phyloP scores from a whole-genome alignment of 2,329 filamentous ascomycete genomes.

The Orbilia quercus region DNA sequence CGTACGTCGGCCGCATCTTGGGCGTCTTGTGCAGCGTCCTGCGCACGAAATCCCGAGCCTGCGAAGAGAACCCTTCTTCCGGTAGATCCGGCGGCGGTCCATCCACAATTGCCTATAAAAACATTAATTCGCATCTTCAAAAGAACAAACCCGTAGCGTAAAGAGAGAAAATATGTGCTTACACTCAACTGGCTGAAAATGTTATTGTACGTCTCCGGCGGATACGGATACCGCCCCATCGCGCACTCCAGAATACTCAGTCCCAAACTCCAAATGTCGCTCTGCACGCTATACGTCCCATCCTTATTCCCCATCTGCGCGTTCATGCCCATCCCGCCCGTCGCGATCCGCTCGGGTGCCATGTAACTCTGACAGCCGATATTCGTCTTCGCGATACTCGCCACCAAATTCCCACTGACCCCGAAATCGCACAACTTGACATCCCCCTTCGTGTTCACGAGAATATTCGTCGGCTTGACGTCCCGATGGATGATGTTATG shows the following conservation, averaged over 20 bases:
- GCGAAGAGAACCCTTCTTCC: slow-evolving; percentile 78
- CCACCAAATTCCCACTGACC: slow-evolving; percentile 94
- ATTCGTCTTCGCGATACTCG: slow-evolving; percentile 97
- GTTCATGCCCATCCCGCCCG: slow-evolving; percentile 79
- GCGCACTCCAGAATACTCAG: slow-evolving; percentile 96
- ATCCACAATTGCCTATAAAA: slow-evolving; percentile 89
- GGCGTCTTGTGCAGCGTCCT: slow-evolving; percentile 93
- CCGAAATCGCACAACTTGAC: slow-evolving; percentile 99
- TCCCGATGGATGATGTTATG: slow-evolving; percentile 99
- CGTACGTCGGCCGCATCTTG: slow-evolving; percentile 90
- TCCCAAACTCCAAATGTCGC: slow-evolving; percentile 96
- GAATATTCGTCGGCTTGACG: slow-evolving; percentile 98
- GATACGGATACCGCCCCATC: slow-evolving; percentile 93
- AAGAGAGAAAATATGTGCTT: slow-evolving; percentile 65
- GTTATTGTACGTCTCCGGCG: slow-evolving; percentile 95
- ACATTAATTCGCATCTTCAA: slow-evolving; percentile 4
- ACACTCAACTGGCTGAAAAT: slow-evolving; percentile 98
- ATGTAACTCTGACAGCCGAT: slow-evolving; percentile 99
- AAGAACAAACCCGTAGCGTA: too few relatives aligned
- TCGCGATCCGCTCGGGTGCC: slow-evolving; percentile 94
- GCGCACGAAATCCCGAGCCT: slow-evolving; percentile 85
- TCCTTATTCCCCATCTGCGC: slow-evolving; percentile 68
- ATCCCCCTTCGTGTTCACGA: slow-evolving; percentile 88
- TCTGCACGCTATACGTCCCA: slow-evolving; percentile 96
- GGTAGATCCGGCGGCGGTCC: slow-evolving; percentile 94